These are phyloP conservation scores for Paraphysoderma sedebokerense DNA, from an alignment of 371 early-diverging fungal species.

Conservation along the genomic window DNA sequence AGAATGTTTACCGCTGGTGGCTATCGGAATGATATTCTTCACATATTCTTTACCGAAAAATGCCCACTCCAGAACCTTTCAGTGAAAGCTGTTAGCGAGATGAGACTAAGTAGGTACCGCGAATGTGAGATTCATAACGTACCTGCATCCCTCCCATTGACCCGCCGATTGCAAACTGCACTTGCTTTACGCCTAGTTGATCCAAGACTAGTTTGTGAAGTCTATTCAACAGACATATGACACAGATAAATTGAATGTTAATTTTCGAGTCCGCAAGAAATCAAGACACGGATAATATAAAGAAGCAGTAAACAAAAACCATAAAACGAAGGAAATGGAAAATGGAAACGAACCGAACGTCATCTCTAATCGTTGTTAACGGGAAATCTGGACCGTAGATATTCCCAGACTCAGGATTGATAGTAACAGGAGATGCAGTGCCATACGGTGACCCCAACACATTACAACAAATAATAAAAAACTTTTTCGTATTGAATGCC, in stretches of 20 bases:
- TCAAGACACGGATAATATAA: too few relatives aligned
- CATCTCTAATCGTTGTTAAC: constrained; percentile 66
- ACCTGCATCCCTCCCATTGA: constrained; percentile 96
- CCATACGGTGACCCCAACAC: constrained; percentile 93
- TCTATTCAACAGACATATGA: too few relatives aligned
- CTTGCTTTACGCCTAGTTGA: constrained; percentile 58
- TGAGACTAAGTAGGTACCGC: too few relatives aligned
- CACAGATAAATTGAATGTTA: too few relatives aligned
- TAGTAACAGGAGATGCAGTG: constrained; percentile 73
- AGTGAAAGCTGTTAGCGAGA: too few relatives aligned
- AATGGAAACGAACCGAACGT: too few relatives aligned
- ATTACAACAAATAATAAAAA: constrained; percentile 89
- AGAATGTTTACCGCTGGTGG: constrained; percentile 81
- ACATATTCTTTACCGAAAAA: constrained; percentile 69
- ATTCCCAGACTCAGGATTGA: constrained; percentile 55
- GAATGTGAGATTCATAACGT: too few relatives aligned
- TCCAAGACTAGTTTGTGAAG: constrained; percentile 68
- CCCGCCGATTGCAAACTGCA: constrained; percentile 81
- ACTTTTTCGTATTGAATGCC: constrained; percentile 74
- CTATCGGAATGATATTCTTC: constrained; percentile 71
- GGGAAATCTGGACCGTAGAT: constrained; percentile 87
- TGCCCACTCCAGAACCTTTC: constrained; percentile 77
- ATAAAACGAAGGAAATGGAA: too few relatives aligned
- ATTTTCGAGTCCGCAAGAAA: too few relatives aligned
- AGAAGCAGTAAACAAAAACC: too few relatives aligned